Conservation (phyloP, 2,329 filamentous ascomycete genomes). For the Colletotrichum horii region DNA sequence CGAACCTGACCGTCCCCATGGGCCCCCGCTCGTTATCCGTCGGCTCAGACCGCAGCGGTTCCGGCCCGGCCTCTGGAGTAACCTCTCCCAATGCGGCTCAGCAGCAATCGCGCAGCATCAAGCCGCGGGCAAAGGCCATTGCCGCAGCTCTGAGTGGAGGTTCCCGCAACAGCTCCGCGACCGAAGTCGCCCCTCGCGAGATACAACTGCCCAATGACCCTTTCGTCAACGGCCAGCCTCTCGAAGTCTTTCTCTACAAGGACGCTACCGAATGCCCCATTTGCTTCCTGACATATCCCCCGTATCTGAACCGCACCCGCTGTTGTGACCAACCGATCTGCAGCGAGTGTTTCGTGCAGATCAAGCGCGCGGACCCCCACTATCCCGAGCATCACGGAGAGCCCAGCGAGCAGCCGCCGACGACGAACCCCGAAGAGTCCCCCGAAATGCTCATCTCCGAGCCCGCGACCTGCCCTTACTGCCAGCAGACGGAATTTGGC, state of each 20-base stretch:
- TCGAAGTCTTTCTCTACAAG: slow-evolving; percentile 95
- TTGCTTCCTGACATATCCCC: slow-evolving; percentile 94
- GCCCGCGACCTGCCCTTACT: slow-evolving; percentile 92
- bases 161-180: slow-evolving; percentile 75
- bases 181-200: slow-evolving; percentile 78
- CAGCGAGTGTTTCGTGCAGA: slow-evolving; percentile 98
- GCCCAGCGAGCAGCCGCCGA: slow-evolving; percentile 28
- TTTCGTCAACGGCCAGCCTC: slow-evolving; percentile 90
- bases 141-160: slow-evolving; percentile 77
- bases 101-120: slow-evolving; percentile 58
- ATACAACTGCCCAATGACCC: slow-evolving; percentile 81
- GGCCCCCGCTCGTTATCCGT: slow-evolving; percentile 77
- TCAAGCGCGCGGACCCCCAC: slow-evolving; percentile 92
- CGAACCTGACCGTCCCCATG: slow-evolving; percentile 81
- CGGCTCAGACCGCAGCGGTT: slow-evolving; percentile 72
- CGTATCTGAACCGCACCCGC: slow-evolving; percentile 90
- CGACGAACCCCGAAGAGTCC: slow-evolving; percentile 52
- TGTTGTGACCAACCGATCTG: slow-evolving; percentile 97
- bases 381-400: slow-evolving; percentile 78
- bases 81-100: slow-evolving; percentile 51
- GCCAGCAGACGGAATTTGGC: slow-evolving; percentile 92
- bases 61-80: slow-evolving; percentile 61
- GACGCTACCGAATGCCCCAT: slow-evolving; percentile 91
- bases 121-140: slow-evolving; percentile 86
- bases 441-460: slow-evolving; percentile 82